Percentiles rank a stretch among this genome's conserved stretches.
These are phyloP conservation scores for Nepenthes mirabilis DNA, from an alignment of 148 eudicot species.

Conservation along the genomic window DNA sequence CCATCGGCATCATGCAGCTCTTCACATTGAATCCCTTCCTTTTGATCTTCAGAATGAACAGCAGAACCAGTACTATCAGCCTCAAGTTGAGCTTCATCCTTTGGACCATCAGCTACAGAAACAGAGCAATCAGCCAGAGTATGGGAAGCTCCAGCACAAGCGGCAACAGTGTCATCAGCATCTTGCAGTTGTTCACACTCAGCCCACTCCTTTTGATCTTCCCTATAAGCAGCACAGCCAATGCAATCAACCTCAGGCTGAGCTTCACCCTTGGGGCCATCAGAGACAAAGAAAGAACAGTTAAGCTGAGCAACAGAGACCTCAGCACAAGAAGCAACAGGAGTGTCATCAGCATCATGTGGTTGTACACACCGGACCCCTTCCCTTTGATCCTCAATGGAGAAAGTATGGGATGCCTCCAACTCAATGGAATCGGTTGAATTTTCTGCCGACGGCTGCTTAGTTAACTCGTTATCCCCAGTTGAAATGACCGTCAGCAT, in stretches of 20 bases:
- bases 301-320: not conserved
- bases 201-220: not conserved
- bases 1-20: not conserved
- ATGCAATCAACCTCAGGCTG: too few relatives aligned
- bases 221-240: not conserved
- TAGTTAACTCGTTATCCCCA: not conserved
- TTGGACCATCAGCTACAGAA: too few relatives aligned
- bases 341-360: not conserved
- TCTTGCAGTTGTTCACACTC: not conserved
- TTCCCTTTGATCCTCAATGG: not conserved
- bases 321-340: not conserved
- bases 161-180: not conserved
- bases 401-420: not conserved
- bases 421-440: not conserved
- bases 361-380: not conserved
- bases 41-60: not conserved
- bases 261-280: too few relatives aligned
- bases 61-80: not conserved
- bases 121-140: not conserved
- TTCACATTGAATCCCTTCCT: not conserved
- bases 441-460: not conserved
- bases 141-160: not conserved
- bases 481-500: not conserved
- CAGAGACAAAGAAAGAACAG: too few relatives aligned
- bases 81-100: too few relatives aligned